A percentile compares a stretch with the other conserved stretches of the same genome.
Evolutionary conservation across 192 early-diverging fungal genomes (phyloP).

Genomic region (Backusella parvicylindrica): DNA sequence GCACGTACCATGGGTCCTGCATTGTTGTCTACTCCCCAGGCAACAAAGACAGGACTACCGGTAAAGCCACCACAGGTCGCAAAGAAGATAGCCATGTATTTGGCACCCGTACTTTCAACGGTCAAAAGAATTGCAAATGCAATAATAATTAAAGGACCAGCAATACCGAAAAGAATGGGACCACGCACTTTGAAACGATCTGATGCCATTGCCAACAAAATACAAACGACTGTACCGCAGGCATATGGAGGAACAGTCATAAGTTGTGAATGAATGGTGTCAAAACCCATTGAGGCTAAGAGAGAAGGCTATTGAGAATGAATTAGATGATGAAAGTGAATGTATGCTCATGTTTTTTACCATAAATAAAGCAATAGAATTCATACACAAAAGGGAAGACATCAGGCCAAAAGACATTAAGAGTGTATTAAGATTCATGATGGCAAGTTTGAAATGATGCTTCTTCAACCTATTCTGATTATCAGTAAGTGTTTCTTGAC

Average conservation of each 20-base stretch:
- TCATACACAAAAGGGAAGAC: slow-evolving; percentile 8
- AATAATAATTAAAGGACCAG: neutral
- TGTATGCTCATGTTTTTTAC: slow-evolving; percentile 1
- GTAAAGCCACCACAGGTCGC: slow-evolving; percentile 9
- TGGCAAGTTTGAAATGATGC: slow-evolving; percentile 29
- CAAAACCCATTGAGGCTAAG: slow-evolving; percentile 56
- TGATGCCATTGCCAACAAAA: neutral
- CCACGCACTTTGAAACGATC: slow-evolving; percentile 7
- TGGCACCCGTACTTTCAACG: neutral
- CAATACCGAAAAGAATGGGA: slow-evolving; percentile 3
- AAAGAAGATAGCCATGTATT: slow-evolving; percentile 13
- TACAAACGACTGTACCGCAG: slow-evolving; percentile 25
- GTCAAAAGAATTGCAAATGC: slow-evolving; percentile 1
- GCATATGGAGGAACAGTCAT: slow-evolving; percentile 43
- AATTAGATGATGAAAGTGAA: neutral
- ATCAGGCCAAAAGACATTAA: slow-evolving; percentile 14
- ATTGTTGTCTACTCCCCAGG: neutral
- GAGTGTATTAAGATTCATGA: neutral
- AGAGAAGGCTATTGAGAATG: slow-evolving; percentile 35
- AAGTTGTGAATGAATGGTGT: slow-evolving; percentile 30
- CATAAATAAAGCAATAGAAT: slow-evolving; percentile 11
- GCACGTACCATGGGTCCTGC: neutral
- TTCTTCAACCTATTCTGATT: slow-evolving; percentile 33
- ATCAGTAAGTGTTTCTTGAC: slow-evolving; percentile 36
- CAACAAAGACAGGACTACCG: slow-evolving; percentile 1